Base-by-base conservation (phyloP, 768 basidiomycete species). In the Polyporus arcularius region DNA sequence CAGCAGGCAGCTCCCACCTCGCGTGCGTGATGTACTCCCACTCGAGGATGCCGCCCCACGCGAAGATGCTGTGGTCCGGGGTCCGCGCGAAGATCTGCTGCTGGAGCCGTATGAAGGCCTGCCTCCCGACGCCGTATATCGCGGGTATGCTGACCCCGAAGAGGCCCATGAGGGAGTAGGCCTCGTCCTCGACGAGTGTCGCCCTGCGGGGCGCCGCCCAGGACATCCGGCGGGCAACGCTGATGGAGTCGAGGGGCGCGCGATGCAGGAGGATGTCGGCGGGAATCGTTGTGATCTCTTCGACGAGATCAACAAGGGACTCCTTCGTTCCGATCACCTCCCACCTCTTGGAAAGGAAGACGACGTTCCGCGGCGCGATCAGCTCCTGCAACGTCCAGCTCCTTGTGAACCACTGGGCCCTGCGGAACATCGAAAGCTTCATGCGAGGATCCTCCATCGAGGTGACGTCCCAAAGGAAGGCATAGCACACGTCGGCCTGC, bases 91-190 rank as follows among this genome's bases (percentile, higher is more conserved):
- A 16, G 54, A 64, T 56, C 48, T 48, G 58, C 39, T 56, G 49
- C 43, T 59, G 57, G 6, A 64, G 58, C 15, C 62, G 46, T 10
- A 52, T 5, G 50, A 64, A 64, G 21, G 62, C 62, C 18, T 46
- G 54, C 0, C n/a, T 39, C 6, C 50, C 39, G 45, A 60, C 62
- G 18, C 62, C 62, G 46, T 60, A 64, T 21, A 49, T 42, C 11
- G 51, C 52, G 6, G 58, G 41, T 21, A 60, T 51, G 54, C n/a
- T 32, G 38, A 64, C 51, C 10, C 40, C 63, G 41, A 64, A 60
- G 58, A 64, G 47, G 15, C 59, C 63, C 45, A 64, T 52, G 42
- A 64, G 63, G 14, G 58, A 57, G 40, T 60, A 64, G 26, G 63
- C 59, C 55, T 50, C 55, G 47, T 64, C 58, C 47, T 60, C 63